Percentiles rank a stretch among this genome's conserved stretches.
Evolutionary conservation across 306 rosid genomes (phyloP).

Genomic region (Glycine soja): DNA sequence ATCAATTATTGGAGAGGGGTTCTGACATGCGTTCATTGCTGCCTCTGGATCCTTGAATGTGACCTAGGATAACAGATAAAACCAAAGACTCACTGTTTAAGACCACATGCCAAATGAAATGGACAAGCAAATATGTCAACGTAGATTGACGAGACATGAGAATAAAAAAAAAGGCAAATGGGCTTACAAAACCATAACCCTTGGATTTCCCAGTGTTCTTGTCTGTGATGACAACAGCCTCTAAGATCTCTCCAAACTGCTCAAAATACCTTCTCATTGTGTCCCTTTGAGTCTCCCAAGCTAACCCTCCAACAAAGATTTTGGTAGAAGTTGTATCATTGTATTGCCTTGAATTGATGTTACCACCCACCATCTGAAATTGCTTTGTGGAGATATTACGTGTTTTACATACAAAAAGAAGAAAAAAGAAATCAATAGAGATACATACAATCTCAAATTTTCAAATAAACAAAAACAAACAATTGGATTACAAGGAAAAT

Average conservation of each 20-base stretch:
- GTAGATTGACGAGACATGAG: neutral
- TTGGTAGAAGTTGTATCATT: constrained; percentile 82
- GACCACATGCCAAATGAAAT: constrained; percentile 33
- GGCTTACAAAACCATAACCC: constrained; percentile 90
- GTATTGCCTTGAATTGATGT: constrained; percentile 56
- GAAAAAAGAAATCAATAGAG: neutral
- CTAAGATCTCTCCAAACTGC: constrained; percentile 86
- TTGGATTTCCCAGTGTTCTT: constrained; percentile 89
- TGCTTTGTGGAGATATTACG: constrained; percentile 68
- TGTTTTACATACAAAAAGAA: neutral
- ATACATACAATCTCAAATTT: constrained; percentile 5
- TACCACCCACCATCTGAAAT: constrained; percentile 66
- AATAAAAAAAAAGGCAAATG: neutral
- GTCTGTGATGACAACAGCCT: constrained; percentile 88
- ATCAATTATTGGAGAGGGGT: constrained; percentile 89
- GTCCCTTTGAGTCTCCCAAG: constrained; percentile 94
- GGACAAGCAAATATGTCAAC: neutral
- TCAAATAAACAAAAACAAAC: neutral
- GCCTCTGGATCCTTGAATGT: constrained; percentile 89
- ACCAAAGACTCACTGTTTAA: neutral
- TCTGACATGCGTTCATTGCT: constrained; percentile 79
- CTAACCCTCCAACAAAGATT: constrained; percentile 90
- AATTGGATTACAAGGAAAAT: neutral
- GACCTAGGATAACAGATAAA: constrained; percentile 51
- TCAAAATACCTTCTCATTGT: constrained; percentile 85